Conservation (phyloP, 306 rosid genomes). For the Neltuma alba region DNA sequence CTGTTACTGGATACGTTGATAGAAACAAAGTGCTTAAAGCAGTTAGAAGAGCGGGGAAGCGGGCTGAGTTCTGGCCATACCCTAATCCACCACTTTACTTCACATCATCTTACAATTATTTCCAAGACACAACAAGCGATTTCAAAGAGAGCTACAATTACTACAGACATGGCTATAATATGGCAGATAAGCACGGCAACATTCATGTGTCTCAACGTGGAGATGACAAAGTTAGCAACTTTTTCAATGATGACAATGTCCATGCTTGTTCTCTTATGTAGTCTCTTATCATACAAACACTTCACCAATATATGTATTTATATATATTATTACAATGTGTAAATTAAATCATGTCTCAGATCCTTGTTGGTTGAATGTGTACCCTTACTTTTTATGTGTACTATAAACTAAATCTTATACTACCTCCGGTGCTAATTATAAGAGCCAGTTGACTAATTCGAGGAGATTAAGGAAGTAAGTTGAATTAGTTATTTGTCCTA, state of each 20-base stretch:
- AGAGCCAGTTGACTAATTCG: too few species aligned
- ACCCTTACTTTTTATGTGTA: too few species aligned
- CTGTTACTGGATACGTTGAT: constrained; percentile 74
- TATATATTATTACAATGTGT: not conserved
- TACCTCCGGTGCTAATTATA: too few species aligned
- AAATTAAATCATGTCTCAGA: not conserved
- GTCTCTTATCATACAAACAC: not conserved
- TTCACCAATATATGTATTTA: not conserved
- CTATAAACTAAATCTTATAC: too few species aligned
- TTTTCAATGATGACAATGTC: constrained; percentile 95
- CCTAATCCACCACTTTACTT: constrained; percentile 82
- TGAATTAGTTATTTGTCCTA: too few species aligned
- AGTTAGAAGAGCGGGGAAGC: constrained; percentile 83
- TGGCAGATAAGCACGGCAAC: constrained; percentile 75
- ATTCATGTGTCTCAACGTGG: constrained; percentile 74
- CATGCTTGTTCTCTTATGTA: constrained; percentile 85
- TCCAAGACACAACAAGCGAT: constrained; percentile 70
- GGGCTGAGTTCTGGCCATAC: constrained; percentile 92
- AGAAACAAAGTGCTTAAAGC: constrained; percentile 84
- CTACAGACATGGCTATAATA: constrained; percentile 86
- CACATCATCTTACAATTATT: constrained; percentile 69
- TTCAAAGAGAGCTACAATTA: constrained; percentile 88
- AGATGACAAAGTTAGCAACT: constrained; percentile 89
- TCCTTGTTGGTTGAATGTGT: not conserved
- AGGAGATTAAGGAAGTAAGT: too few species aligned